Conservation (phyloP, 148 eudicot genomes). For the Tetragonia tetragonoides region DNA sequence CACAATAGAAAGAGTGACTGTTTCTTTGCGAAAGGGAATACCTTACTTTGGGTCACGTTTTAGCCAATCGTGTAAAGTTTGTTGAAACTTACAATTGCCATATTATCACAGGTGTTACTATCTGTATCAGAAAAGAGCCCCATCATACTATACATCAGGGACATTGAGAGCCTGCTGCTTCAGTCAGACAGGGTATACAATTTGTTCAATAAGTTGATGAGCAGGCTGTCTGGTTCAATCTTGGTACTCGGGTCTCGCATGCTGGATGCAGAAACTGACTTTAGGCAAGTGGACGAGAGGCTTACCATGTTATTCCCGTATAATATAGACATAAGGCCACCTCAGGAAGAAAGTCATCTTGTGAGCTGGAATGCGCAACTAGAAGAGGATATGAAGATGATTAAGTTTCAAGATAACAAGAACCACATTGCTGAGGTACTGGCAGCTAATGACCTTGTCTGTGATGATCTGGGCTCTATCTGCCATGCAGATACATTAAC, state of each 20-base stretch:
- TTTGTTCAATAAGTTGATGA: constrained; percentile 56
- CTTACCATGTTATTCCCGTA: constrained; percentile 67
- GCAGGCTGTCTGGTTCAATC: constrained; percentile 61
- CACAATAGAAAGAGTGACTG: too few relatives aligned
- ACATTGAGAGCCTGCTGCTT: constrained; percentile 61
- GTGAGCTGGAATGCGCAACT: constrained; percentile 70
- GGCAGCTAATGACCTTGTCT: constrained; percentile 80
- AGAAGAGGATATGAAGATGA: constrained; percentile 80
- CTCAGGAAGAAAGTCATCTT: constrained; percentile 74
- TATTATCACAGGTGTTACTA: constrained; percentile 52
- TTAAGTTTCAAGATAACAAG: constrained; percentile 72
- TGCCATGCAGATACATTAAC: constrained; percentile 69
- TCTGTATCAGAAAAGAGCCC: constrained; percentile 53
- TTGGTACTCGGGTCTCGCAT: constrained; percentile 76
- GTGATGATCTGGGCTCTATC: constrained; percentile 73
- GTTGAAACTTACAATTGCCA: not conserved
- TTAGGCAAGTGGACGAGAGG: constrained; percentile 47
- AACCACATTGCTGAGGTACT: constrained; percentile 86
- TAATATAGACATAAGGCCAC: constrained; percentile 67
- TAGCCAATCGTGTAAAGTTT: not conserved
- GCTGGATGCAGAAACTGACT: constrained; percentile 45
- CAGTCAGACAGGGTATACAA: constrained; percentile 64
- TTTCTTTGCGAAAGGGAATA: too few relatives aligned
- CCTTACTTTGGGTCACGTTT: too few relatives aligned
- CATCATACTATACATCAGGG: constrained; percentile 74